A percentile compares a stretch with the other conserved stretches of the same genome.
Conservation (phyloP, 305 asterid genomes). For the Ilex paraguariensis region DNA sequence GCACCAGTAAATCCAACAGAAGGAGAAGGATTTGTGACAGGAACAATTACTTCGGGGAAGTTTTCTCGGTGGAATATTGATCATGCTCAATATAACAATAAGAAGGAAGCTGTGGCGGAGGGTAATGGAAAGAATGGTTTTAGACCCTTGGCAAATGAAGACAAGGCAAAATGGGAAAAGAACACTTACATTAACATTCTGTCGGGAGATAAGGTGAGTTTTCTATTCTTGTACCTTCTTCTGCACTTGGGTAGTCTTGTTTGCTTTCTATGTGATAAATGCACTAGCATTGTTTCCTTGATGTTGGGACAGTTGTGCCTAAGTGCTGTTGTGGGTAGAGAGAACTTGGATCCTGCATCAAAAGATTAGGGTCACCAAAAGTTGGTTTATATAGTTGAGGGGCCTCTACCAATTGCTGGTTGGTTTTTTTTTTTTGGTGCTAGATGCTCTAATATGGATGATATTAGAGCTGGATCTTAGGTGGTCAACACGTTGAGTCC, state of each 20-base stretch:
- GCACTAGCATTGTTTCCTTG: conserved; percentile 6
- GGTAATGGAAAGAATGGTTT: conserved; percentile 28
- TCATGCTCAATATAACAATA: conserved; percentile 32
- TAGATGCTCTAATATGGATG: no score
- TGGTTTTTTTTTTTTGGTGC: no score
- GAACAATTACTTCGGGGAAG: conserved; percentile 31
- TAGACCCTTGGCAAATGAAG: conserved; percentile 28
- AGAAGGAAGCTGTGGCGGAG: conserved; percentile 33
- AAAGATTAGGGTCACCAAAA: no score
- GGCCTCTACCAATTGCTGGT: no score
- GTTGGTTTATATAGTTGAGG: no score
- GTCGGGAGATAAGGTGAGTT: conserved; percentile 51
- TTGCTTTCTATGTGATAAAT: conserved; percentile 2
- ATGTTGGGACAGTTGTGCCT: neutral
- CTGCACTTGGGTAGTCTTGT: neutral
- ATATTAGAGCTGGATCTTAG: no score
- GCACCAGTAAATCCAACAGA: conserved; percentile 21
- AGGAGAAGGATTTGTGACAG: conserved; percentile 30
- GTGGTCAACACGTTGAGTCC: no score
- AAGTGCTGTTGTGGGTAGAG: no score
- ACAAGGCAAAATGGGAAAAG: conserved; percentile 35
- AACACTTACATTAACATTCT: conserved; percentile 28
- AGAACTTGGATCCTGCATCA: no score
- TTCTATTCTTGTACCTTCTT: neutral
- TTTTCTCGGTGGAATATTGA: conserved; percentile 25